A percentile compares a stretch with the other conserved stretches of the same genome.
Evolutionary conservation across 139 green algal genomes (phyloP).

Genomic region (Tetradesmus lagerheimii): DNA sequence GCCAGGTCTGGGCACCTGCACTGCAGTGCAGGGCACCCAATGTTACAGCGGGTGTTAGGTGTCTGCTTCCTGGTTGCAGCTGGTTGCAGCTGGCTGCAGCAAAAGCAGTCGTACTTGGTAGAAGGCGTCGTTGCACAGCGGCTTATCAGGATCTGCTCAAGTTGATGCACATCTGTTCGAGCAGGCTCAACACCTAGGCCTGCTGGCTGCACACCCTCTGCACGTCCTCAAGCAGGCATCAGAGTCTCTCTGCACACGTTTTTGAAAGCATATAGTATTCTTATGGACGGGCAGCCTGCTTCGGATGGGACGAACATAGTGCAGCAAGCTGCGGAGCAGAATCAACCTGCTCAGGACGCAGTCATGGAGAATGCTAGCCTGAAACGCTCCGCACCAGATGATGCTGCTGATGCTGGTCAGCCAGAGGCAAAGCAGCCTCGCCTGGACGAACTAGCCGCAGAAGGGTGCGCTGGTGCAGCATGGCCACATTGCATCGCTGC

Average conservation of each 20-base stretch:
- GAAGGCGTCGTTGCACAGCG: too few species aligned
- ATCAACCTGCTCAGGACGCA: background rate
- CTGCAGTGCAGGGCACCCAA: too few species aligned
- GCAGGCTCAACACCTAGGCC: background rate
- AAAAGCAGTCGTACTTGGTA: background rate
- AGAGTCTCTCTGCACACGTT: background rate
- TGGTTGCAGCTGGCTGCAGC: background rate
- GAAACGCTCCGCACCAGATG: conserved; percentile 23
- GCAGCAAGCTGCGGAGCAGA: background rate
- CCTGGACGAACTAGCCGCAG: background rate
- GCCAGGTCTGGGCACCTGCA: too few species aligned
- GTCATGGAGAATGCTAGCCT: background rate
- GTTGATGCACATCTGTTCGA: background rate
- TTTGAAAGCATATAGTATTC: background rate
- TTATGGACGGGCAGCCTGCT: background rate
- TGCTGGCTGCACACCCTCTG: background rate
- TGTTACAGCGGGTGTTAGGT: background rate
- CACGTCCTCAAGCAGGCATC: background rate
- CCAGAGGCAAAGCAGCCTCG: conserved; percentile 32
- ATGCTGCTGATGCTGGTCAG: background rate
- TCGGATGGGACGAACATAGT: background rate
- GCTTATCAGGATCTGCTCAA: background rate
- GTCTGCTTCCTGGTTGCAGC: background rate
- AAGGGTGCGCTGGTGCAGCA: background rate
- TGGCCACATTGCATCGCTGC: background rate